Conservation (phyloP, 108 stramenopile genomes). For the Pseudonitzschia pungens region DNA sequence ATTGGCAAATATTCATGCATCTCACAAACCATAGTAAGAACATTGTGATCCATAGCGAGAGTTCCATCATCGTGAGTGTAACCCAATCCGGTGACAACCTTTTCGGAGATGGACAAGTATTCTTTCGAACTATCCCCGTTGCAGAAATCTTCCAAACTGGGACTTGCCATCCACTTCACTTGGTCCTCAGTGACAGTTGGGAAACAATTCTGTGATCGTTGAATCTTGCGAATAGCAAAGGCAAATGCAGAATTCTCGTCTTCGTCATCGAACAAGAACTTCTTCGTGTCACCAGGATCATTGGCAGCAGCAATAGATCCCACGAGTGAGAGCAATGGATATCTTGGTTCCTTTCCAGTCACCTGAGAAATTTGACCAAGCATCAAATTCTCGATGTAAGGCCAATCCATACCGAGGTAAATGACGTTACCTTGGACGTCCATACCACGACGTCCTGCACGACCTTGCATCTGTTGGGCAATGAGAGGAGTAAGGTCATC, state of each 20-base stretch:
- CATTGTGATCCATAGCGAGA: conserved; percentile 89
- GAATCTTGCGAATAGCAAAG: conserved; percentile 67
- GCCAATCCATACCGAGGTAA: conserved; percentile 97
- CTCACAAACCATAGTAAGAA: conserved; percentile 83
- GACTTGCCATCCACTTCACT: conserved; percentile 82
- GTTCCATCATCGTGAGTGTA: conserved; percentile 69
- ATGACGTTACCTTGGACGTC: conserved; percentile 99
- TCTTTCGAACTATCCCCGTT: conserved; percentile 51
- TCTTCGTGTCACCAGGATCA: conserved; percentile 72
- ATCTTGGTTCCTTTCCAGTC: conserved; percentile 93
- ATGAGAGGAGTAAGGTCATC: conserved; percentile 90
- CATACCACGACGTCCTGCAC: conserved; percentile 98
- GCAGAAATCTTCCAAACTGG: conserved; percentile 85
- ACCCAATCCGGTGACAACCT: conserved; percentile 73
- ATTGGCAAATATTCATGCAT: conserved; percentile 82
- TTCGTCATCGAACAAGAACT: conserved; percentile 69
- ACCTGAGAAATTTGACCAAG: conserved; percentile 95
- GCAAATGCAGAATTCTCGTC: conserved; percentile 59
- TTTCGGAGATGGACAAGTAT: conserved; percentile 69
- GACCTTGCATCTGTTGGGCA: conserved; percentile 99
- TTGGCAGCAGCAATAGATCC: conserved; percentile 85
- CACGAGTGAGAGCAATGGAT: conserved; percentile 92
- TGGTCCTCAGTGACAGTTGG: conserved; percentile 77
- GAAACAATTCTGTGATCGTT: conserved; percentile 72
- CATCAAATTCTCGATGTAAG: conserved; percentile 97